Percentiles rank a stretch among this genome's conserved stretches.
Conservation (phyloP, 805 yeast genomes). For the Jamesozyma rosinii region DNA sequence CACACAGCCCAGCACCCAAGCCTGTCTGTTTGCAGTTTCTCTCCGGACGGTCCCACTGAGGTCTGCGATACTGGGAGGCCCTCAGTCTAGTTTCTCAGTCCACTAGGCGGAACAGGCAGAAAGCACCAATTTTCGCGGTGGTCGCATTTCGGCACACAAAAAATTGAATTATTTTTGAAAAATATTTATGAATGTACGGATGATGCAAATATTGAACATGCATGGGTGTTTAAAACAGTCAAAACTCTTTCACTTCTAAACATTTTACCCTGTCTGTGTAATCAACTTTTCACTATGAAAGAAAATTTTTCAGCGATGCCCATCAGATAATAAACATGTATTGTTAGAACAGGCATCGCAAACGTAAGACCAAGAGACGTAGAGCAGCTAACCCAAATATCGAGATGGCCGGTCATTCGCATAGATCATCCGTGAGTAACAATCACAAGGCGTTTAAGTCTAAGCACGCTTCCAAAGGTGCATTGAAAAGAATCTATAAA, state of each 20-base stretch:
- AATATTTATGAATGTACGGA: neutral
- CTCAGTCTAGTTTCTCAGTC: too few species aligned
- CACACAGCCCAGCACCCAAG: too few species aligned
- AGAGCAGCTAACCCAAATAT: neutral
- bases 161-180: neutral
- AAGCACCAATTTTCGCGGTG: too few species aligned
- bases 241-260: neutral
- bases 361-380: neutral
- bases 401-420: slow-evolving; percentile 69
- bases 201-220: neutral
- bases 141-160: too few species aligned
- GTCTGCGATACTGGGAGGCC: too few species aligned
- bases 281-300: neutral
- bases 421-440: slow-evolving; percentile 74
- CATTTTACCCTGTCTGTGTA: neutral
- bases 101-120: too few species aligned
- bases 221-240: neutral
- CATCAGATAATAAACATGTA: neutral
- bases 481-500: slow-evolving; percentile 66
- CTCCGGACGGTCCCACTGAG: too few species aligned
- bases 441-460: slow-evolving; percentile 87
- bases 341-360: neutral
- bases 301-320: slow-evolving; percentile 1
- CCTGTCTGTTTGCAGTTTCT: too few species aligned
- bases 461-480: slow-evolving; percentile 82